Base-by-base conservation (phyloP, 495 filamentous ascomycete genomes). In the Pyrenula aspistea region DNA sequence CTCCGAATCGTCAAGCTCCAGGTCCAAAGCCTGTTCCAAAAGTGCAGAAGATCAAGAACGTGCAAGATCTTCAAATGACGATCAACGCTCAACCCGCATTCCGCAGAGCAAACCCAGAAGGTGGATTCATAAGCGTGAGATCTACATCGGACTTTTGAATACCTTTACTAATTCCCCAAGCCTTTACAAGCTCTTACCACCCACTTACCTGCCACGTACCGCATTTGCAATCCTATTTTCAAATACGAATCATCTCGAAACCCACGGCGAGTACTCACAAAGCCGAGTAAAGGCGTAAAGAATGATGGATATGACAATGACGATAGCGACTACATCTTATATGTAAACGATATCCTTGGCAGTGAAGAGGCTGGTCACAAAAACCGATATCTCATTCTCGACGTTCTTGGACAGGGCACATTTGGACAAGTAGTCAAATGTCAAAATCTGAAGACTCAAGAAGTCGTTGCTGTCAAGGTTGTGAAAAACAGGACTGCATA, bases 351-450 rank as follows among this genome's bases (percentile, higher is more conserved):
- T 63, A 99, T 97, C 59, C 74, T 99, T 24, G 94, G 94, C 21
- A 97, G 93, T 23, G 94, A 99, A 69, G 94, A 99, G 67, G 90
- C 91, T 55, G 90, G 91, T 24, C 91, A 96, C 74, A 97, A 97
- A 89, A 99, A 99, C 62, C 88, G 94, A 51, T 99, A 97, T 66
- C 81, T 99, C 55, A 99, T 99, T 68, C 80, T 99, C 23, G 94
- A 99, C 71, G 94, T 99, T 12, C 81, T 99, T 42, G 94, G 94
- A 48, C 94, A 99, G 67, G 94, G 94, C 53, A 99, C 94, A 8
- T 99, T 99, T 65, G 94, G 94, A n/a, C 94, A 99, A 68, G 94
- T 99, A 12, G 94, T 99, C 52, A 99, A 99, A 73, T 99, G 94
- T 68, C 94, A 99, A 71, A 99, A 97, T 62, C 70, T 97, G 61